Evolutionary conservation across 768 basidiomycete species (phyloP), one percentile per base, ranked within the genome.

Genomic region (Glaciozyma martinii): DNA sequence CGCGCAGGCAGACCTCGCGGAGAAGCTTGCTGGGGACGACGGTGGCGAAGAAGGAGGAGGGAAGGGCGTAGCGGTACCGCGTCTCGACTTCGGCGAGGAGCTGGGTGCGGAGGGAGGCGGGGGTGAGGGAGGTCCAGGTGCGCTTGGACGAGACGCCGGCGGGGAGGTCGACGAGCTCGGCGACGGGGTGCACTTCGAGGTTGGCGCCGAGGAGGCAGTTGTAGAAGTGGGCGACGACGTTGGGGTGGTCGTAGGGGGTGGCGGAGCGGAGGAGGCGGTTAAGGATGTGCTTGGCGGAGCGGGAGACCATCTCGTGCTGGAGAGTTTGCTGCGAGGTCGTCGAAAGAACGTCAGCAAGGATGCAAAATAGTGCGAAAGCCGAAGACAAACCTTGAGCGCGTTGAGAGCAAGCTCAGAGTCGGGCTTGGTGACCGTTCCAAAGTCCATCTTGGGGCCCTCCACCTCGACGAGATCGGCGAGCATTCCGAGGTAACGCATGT

Each of bases 401-500:
- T 21, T 3, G 50, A 71, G 64, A 27, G 56, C 58, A 44, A 56
- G 50, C 9, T 32, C 44, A 6, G 62, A 59, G 53, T 66, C 68
- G 58, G 18, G 15, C 63, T 65, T 60, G 61, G 21, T 30, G 13
- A 19, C 13, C 59, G 57, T 63, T 44, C 56, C 57, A 16, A 25
- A 47, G 23, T 66, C 66, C 40, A 59, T 19, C 54, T 62, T 70
- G 27, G 68, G 63, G 44, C 72, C 70, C 62, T 76, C 74, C 53
- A 71, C 64, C 46, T 74, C 75, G 59, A 77, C 73, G 30, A 73
- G 72, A 9, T 71, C 62, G 27, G 73, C 72, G 59, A 79, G 72
- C 33, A 75, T 67, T 55, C 79, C 79, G 46, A 80, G 74, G 73
- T 80, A 80, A 47, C 79, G 74, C 68, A 80, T 79, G 73, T 80